A percentile compares a stretch with the other conserved stretches of the same genome.
Evolutionary conservation across 805 yeast genomes (phyloP).

Genomic region (Diddensiella caesifluorescens): DNA sequence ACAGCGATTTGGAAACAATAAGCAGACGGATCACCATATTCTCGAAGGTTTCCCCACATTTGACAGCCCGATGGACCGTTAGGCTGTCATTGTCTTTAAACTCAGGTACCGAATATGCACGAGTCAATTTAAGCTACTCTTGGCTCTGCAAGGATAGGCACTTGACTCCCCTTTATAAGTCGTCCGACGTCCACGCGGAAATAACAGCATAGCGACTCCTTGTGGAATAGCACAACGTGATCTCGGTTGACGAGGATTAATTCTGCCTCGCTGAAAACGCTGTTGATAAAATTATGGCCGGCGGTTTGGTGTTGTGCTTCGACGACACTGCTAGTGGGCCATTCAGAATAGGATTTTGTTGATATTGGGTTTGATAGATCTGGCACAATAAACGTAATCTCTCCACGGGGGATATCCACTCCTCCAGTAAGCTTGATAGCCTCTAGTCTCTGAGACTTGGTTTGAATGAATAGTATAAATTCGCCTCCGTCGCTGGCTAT

Average conservation of each 20-base stretch:
- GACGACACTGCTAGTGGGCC: slow-evolving; percentile 5
- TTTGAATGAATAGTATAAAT: slow-evolving; percentile 25
- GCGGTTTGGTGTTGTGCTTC: slow-evolving; percentile 5
- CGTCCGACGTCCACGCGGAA: background rate
- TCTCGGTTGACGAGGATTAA: slow-evolving; percentile 5
- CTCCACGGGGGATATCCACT: slow-evolving; percentile 26
- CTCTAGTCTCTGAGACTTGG: slow-evolving; percentile 21
- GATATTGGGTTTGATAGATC: slow-evolving; percentile 9
- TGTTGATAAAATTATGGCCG: slow-evolving; percentile 3
- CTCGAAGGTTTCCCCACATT: too few relatives aligned
- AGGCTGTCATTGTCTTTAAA: too few relatives aligned
- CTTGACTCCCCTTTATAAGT: background rate
- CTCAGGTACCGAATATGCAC: too few relatives aligned
- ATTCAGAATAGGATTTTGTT: background rate
- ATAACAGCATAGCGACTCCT: background rate
- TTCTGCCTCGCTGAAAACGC: slow-evolving; percentile 3
- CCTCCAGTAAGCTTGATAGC: slow-evolving; percentile 29
- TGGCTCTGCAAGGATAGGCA: slow-evolving; percentile 1
- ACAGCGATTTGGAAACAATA: too few relatives aligned
- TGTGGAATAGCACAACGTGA: slow-evolving; percentile 1
- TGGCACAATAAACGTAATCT: slow-evolving; percentile 23
- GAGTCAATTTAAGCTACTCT: slow-evolving; percentile 1
- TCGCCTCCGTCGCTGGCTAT: slow-evolving; percentile 19
- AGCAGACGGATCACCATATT: too few relatives aligned
- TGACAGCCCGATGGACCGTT: too few relatives aligned